Evolutionary conservation across 495 filamentous ascomycete genomes (phyloP).

Genomic region (Bryoglossum gracile): DNA sequence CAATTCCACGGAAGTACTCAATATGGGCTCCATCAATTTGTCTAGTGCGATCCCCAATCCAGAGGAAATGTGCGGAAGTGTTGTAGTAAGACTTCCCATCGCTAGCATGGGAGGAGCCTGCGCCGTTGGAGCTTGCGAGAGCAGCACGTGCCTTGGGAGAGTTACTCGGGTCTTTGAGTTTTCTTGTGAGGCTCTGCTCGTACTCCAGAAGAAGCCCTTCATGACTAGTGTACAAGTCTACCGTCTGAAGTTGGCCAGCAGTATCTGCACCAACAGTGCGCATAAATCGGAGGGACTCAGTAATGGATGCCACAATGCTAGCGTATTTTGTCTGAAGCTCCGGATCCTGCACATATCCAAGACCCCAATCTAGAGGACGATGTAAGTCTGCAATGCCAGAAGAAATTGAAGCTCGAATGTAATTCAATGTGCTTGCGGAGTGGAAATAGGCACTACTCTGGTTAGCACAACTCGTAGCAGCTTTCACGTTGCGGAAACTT

Average conservation of each 20-base stretch:
- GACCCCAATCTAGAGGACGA: slow-evolving; percentile 86
- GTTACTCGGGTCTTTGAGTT: slow-evolving; percentile 53
- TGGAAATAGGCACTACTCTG: slow-evolving; percentile 76
- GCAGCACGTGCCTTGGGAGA: slow-evolving; percentile 2
- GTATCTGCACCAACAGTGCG: slow-evolving; percentile 88
- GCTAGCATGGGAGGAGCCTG: neutral
- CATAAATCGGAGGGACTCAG: slow-evolving; percentile 92
- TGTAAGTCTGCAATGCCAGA: slow-evolving; percentile 92
- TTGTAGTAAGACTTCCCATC: slow-evolving; percentile 58
- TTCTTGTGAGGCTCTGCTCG: slow-evolving; percentile 76
- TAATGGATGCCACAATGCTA: slow-evolving; percentile 73
- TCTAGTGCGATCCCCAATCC: slow-evolving; percentile 94
- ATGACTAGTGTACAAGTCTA: slow-evolving; percentile 91
- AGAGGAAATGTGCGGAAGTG: slow-evolving; percentile 95
- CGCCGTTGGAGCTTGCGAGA: too few species aligned
- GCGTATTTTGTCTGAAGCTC: slow-evolving; percentile 78
- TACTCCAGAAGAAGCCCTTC: slow-evolving; percentile 94
- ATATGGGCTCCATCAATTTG: slow-evolving; percentile 89
- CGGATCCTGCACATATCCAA: slow-evolving; percentile 86
- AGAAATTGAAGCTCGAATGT: slow-evolving; percentile 71
- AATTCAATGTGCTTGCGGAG: slow-evolving; percentile 89
- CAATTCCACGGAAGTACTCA: slow-evolving; percentile 93
- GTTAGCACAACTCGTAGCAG: slow-evolving; percentile 7
- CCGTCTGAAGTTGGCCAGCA: slow-evolving; percentile 76
- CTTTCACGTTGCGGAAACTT: slow-evolving; percentile 9